Evolutionary conservation across 495 filamentous ascomycete genomes (phyloP), one percentile per base, ranked within the genome.

Genomic region (Aspergillus nanangensis): DNA sequence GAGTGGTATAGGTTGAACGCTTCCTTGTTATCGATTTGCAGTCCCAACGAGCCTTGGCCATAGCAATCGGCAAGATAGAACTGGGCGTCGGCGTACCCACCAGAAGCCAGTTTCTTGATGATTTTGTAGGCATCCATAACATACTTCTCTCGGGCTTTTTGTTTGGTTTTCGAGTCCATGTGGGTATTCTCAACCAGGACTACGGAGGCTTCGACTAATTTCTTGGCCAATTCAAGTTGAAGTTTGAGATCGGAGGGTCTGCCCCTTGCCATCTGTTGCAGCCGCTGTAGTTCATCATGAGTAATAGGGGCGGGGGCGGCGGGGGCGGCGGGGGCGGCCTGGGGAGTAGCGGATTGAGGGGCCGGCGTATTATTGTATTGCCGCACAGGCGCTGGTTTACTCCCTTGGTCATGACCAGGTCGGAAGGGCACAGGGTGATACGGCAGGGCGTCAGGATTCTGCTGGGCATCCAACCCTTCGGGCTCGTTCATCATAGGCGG

Each of bases 41-140:
- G 70, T 17, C 82, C 86, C 1, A 89, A 59, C 2, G 58, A 48
- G 21, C 91, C 90, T 44, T 87, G 81, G 15, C 90, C 93, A 41
- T 91, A 82, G 63, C 85, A 90, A 62, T 96, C 92, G 9, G 91
- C 93, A 23, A 96, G 68, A 58, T 87, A 95, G 69, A 98, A 98
- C 75, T 92, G 92, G 19, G 93, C 93, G 9, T 96, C 92, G 0
- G 85, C 62, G 54, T 88, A 81, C 3, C 78, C 77, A 15, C 62
- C 68, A 29, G 74, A 76, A 8, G 80, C 83, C 13, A 96, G 79
- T 64, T 91, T 96, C 67, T 95, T 94, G 36, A 96, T 66, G 32
- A 90, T 83, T 64, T 95, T 96, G 58, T 92, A 78, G 4, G 90
- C 88, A 60, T 97, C 93, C 50, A 84, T 68, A 5, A 87, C 70